Conservation (phyloP, 345 rosid species). For the Lumnitzera racemosa region DNA sequence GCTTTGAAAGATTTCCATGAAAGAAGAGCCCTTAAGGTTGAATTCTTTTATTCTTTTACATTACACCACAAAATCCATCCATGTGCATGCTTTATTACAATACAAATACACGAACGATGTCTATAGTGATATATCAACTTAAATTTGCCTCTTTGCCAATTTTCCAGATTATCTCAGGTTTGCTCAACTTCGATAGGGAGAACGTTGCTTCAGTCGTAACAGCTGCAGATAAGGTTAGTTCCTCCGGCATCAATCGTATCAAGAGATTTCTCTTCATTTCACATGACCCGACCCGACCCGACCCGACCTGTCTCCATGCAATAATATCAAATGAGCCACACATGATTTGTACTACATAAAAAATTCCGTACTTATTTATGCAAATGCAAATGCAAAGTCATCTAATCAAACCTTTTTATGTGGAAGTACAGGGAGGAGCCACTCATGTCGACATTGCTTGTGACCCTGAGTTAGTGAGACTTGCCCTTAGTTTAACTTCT, state of each 20-base stretch:
- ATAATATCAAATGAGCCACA: too few species aligned
- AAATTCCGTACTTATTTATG: background rate
- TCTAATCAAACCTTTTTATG: too few species aligned
- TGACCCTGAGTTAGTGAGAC: constrained; percentile 54
- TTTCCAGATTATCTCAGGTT: constrained; percentile 45
- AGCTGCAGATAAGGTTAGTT: constrained; percentile 54
- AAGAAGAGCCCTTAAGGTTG: constrained; percentile 47
- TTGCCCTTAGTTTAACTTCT: constrained; percentile 44
- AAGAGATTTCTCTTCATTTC: background rate
- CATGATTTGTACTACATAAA: background rate
- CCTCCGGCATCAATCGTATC: background rate
- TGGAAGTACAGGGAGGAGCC: constrained; percentile 46
- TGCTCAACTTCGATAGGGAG: constrained; percentile 42
- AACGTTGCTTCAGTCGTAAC: constrained; percentile 51
- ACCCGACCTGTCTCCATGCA: too few species aligned
- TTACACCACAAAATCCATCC: too few species aligned
- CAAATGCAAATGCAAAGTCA: too few species aligned
- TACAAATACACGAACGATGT: too few species aligned
- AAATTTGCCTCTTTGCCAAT: background rate
- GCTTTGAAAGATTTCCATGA: constrained; percentile 37
- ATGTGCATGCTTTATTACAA: too few species aligned
- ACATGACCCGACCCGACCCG: too few species aligned
- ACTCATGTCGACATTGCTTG: constrained; percentile 68
- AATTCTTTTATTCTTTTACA: background rate
- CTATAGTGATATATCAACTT: background rate